Evolutionary conservation across 2,329 filamentous ascomycete species (phyloP), one percentile per base, ranked within the genome.

Genomic region (Penicillium verrucosum): DNA sequence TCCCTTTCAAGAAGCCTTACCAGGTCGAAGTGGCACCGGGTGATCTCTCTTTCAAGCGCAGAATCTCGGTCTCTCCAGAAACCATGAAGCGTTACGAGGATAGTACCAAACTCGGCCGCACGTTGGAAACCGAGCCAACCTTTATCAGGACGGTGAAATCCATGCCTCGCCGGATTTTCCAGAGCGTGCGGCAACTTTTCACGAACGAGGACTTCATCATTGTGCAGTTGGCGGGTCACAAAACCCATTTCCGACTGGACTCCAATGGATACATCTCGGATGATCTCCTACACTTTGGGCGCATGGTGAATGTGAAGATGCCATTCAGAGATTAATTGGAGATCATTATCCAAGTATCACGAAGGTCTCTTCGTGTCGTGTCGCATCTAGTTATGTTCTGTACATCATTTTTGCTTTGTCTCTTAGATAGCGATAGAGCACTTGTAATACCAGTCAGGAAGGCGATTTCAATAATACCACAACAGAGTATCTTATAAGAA

Each of bases 161-260:
- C 32, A 36, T 62, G 8, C 34, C 73, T 1, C 76, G 70, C 64
- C 65, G 59, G 41, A 21, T 69, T 8, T 75, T 77, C 44, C 64
- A 67, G 44, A 70, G 70, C 41, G 59, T 74, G 23, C 71, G 74
- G 7, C 72, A 74, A 42, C 51, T 76, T 12, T 76, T 77, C 55
- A 75, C 73, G 0, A 67, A 71, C 45, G 75, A 77, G 51, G 71
- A 75, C 49, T 73, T 77, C 34, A 73, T 76, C 45, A 65, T 75
- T 30, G 44, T 76, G 45, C 67, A 73, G 38, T 62, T 75, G 47
- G 64, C 74, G 25, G 73, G 72, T 14, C 67, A 69, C 9, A 74
- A 69, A 45, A 65, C 69, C 23, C 61, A 65, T 14, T 70, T 75
- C 57, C 68, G 73, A 46, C 63, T 77, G 64, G 75, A 77, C 60